A percentile compares a stretch with the other conserved stretches of the same genome.
These are phyloP conservation scores for Cicer judaicum DNA, from an alignment of 306 rosid genomes.

Conservation along the genomic window DNA sequence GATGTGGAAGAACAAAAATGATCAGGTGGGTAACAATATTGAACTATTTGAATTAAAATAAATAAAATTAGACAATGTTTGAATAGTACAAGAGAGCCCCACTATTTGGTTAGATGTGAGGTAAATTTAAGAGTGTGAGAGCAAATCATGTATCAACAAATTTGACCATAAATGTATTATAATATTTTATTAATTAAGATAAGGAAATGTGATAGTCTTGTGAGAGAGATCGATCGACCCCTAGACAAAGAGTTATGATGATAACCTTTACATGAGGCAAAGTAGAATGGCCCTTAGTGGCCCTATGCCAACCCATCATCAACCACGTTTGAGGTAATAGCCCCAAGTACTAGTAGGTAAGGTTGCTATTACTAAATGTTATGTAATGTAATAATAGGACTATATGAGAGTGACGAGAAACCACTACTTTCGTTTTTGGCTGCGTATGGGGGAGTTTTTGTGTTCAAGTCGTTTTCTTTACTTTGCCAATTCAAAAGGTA, in stretches of 20 bases:
- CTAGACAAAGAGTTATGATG: conserved; percentile 39
- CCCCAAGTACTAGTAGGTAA: conserved; percentile 45
- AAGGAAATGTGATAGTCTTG: conserved; percentile 4
- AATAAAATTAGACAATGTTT: conserved; percentile 16
- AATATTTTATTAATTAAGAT: neutral
- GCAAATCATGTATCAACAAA: neutral
- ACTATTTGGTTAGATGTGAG: conserved; percentile 34
- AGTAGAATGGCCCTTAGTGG: conserved; percentile 43
- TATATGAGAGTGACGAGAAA: conserved; percentile 27
- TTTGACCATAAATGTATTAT: neutral
- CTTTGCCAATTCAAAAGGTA: conserved; percentile 27
- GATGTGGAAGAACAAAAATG: neutral
- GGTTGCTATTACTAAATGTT: conserved; percentile 41
- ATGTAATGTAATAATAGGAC: conserved; percentile 16
- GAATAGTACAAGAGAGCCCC: conserved; percentile 25
- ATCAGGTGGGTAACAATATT: conserved; percentile 13
- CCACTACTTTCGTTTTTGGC: conserved; percentile 41
- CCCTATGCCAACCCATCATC: conserved; percentile 48
- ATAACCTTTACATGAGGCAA: conserved; percentile 53
- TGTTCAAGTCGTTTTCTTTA: conserved; percentile 37
- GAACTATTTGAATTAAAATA: conserved; percentile 13
- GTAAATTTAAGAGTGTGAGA: neutral
- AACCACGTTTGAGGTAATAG: conserved; percentile 37
- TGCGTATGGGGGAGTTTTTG: conserved; percentile 1
- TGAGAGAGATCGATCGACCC: neutral